phyloP scores from a whole-genome alignment of 352 stramenopile species.

The Globisporangium yorkense region DNA sequence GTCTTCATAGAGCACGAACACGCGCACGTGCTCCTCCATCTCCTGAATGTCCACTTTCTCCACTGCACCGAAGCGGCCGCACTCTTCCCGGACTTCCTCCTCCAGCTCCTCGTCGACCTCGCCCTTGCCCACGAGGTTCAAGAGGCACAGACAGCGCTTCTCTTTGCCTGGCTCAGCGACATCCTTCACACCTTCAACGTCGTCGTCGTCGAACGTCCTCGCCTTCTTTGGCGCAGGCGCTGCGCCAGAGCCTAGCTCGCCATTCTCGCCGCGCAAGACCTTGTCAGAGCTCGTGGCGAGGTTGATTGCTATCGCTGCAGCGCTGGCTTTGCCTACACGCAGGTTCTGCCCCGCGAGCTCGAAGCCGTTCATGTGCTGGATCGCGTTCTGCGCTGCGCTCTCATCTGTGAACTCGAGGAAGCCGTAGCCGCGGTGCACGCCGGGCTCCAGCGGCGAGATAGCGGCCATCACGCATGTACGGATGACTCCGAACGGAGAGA shows the following conservation, averaged over 20 bases:
- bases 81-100: conserved; percentile 64
- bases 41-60: conserved; percentile 56
- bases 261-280: conserved; percentile 29
- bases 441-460: conserved; percentile 46
- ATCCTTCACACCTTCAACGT: conserved; percentile 55
- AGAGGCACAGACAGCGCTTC: conserved; percentile 59
- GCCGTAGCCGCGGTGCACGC: conserved; percentile 62
- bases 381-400: conserved; percentile 47
- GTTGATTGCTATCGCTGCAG: conserved; percentile 60
- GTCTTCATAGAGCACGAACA: conserved; percentile 71
- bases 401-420: conserved; percentile 74
- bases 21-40: conserved; percentile 59
- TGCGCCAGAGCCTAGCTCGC: conserved; percentile 6
- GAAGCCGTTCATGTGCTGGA: conserved; percentile 83
- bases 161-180: conserved; percentile 17
- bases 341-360: conserved; percentile 68
- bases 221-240: conserved; percentile 15
- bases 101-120: conserved; percentile 70
- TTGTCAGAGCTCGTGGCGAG: conserved; percentile 62
- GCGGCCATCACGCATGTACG: conserved; percentile 60
- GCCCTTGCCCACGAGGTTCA: conserved; percentile 64
- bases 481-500: conserved; percentile 68
- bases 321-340: conserved; percentile 73
- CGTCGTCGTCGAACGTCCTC: conserved; percentile 39
- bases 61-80: conserved; percentile 52